Percentiles rank a stretch among this genome's conserved stretches.
These are phyloP conservation scores for Rehmannia glutinosa DNA, from an alignment of 257 asterid species.

Conservation along the genomic window DNA sequence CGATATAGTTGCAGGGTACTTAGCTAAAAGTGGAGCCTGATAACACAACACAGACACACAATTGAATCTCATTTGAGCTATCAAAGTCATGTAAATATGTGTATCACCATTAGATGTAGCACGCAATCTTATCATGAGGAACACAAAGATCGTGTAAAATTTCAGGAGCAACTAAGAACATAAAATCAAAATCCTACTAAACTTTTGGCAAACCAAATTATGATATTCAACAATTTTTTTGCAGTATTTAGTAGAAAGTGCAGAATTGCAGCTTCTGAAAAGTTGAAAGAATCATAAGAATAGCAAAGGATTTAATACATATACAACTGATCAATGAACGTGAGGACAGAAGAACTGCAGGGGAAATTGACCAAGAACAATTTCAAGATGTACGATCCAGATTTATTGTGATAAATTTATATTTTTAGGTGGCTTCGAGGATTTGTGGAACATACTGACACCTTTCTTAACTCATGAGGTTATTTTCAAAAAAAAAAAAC, in stretches of 20 bases:
- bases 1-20: slow-evolving; percentile 76
- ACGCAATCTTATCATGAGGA: background rate
- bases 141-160: background rate
- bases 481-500: too few species aligned
- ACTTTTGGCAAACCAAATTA: background rate
- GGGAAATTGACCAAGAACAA: too few species aligned
- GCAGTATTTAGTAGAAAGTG: background rate
- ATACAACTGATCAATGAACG: background rate
- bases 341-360: background rate
- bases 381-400: too few species aligned
- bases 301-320: too few species aligned
- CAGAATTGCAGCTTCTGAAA: background rate
- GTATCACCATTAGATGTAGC: background rate
- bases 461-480: too few species aligned
- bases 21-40: slow-evolving; percentile 80
- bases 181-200: background rate
- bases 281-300: too few species aligned
- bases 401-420: too few species aligned
- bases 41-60: slow-evolving; percentile 11
- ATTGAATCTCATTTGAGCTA: slow-evolving; percentile 1
- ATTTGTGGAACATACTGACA: too few species aligned
- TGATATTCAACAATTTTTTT: too few species aligned
- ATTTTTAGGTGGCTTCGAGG: too few species aligned
- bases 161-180: background rate
- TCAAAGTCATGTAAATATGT: slow-evolving; percentile 1